Evolutionary conservation across 2,329 filamentous ascomycete genomes (phyloP), one percentile per base, ranked within the genome.

Genomic region (Septoria linicola): DNA sequence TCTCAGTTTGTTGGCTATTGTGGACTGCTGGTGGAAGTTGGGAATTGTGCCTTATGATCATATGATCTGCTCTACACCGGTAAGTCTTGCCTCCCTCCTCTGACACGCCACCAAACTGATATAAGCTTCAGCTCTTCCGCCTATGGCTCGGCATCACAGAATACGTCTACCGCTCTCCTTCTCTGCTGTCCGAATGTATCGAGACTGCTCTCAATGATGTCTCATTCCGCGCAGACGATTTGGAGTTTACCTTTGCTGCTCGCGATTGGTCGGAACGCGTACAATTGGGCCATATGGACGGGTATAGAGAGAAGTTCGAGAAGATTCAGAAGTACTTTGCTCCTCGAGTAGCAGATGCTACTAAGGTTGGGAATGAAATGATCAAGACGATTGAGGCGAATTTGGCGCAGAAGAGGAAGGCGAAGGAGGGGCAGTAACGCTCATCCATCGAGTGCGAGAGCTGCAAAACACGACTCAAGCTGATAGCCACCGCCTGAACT

Each of bases 31-130:
- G 93, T 93, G 88, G 67, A 88, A 89, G 60, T 80, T 97, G 39
- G 87, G 84, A 27, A 99, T 96, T 63, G 87, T 95, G 41, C 93
- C 93, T 0, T 99, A 99, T 70, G 92, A 99, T 72, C 95, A 99
- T 76, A 99, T 99, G 91, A 95, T 99, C 61, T 99, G 93, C 75
- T 96, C 90, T 47, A 99, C 93, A 32, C 93, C 93, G 41, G 81
- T 84, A 66, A 68, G 80, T 73, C 2, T n/a, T 37, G 13, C 10
- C 20, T n/a, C 11, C 34, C 11, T 6, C 35, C 3, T 11, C 5
- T 16, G 3, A 3, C 37, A 4, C 1, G 14, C 11, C 19, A 3
- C 6, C 3, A 13, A 16, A 35, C 44, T 51, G 16, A 50, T 16
- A 21, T 17, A 13, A 10, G 2, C 8, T n/a, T 16, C 47, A 84